These are phyloP conservation scores for Clarireedia sp. DNA, from an alignment of 2,329 filamentous ascomycete species.

Conservation along the genomic window DNA sequence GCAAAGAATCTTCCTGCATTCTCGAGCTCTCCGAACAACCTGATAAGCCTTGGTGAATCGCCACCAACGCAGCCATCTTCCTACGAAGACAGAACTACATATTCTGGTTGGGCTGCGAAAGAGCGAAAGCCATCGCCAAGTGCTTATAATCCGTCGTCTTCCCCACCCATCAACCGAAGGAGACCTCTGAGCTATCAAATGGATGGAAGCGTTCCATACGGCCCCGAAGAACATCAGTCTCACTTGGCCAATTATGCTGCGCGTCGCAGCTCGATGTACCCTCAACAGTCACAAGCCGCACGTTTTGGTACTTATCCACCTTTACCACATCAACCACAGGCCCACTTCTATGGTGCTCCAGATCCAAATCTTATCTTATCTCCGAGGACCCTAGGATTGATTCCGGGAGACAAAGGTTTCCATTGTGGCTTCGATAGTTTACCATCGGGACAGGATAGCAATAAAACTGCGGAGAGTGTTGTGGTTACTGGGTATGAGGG, in stretches of 20 bases:
- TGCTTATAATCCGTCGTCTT: conserved; percentile 24
- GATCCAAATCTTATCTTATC: conserved; percentile 58
- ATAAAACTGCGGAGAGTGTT: conserved; percentile 47
- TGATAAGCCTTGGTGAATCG: conserved; percentile 37
- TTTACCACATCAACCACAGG: conserved; percentile 65
- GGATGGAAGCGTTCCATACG: conserved; percentile 20
- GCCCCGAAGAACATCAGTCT: conserved; percentile 42
- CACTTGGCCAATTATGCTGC: conserved; percentile 34
- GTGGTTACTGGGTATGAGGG: conserved; percentile 74
- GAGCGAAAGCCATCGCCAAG: conserved; percentile 24
- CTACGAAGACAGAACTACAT: conserved; percentile 26
- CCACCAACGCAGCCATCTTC: conserved; percentile 32
- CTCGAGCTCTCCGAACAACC: conserved; percentile 34
- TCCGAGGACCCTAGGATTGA: conserved; percentile 44
- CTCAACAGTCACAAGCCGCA: conserved; percentile 33
- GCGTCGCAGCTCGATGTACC: conserved; percentile 45
- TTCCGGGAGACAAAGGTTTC: conserved; percentile 61
- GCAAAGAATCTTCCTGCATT: conserved; percentile 36
- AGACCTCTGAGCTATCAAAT: conserved; percentile 47
- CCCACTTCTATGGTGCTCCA: conserved; percentile 69
- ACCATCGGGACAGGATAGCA: conserved; percentile 29
- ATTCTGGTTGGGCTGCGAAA: conserved; percentile 25
- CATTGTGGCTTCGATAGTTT: conserved; percentile 77
- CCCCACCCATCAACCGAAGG: conserved; percentile 30
- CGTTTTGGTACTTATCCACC: conserved; percentile 50